Conservation (phyloP, 169 alveolate genomes). For the Eimeria acervulina region DNA sequence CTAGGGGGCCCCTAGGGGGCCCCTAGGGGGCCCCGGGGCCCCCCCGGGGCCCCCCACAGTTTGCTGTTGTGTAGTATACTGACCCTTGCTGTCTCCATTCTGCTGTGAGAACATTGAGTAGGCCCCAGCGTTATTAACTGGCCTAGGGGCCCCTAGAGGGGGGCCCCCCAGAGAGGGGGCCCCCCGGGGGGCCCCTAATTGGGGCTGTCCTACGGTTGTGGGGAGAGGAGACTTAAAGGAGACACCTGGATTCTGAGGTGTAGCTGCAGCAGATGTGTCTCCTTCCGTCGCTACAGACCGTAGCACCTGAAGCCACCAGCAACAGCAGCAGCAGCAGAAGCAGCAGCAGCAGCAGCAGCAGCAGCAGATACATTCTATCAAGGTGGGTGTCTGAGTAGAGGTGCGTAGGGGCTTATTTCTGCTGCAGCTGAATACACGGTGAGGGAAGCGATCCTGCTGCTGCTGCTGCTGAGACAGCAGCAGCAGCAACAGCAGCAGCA, state of each 20-base stretch:
- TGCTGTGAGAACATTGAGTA: background rate
- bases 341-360: conserved; percentile 37
- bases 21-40: conserved; percentile 7
- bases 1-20: conserved; percentile 44
- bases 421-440: no score
- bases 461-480: no score
- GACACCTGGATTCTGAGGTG: background rate
- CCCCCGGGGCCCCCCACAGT: conserved; percentile 60
- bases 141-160: background rate
- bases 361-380: background rate
- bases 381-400: no score
- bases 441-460: no score
- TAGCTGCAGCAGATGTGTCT: background rate
- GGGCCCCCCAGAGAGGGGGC: conserved; percentile 1
- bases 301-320: conserved; percentile 24
- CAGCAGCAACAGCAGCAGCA: no score
- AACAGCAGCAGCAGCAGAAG: conserved; percentile 17
- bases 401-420: no score
- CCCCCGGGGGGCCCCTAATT: conserved; percentile 35
- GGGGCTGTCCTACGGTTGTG: conserved; percentile 15
- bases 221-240: background rate
- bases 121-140: background rate
- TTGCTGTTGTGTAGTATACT: background rate
- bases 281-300: conserved; percentile 19
- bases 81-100: background rate